Percentiles rank a stretch among this genome's conserved stretches.
Evolutionary conservation across 331 rosid species (phyloP).

Genomic region (Phaseolus coccineus): DNA sequence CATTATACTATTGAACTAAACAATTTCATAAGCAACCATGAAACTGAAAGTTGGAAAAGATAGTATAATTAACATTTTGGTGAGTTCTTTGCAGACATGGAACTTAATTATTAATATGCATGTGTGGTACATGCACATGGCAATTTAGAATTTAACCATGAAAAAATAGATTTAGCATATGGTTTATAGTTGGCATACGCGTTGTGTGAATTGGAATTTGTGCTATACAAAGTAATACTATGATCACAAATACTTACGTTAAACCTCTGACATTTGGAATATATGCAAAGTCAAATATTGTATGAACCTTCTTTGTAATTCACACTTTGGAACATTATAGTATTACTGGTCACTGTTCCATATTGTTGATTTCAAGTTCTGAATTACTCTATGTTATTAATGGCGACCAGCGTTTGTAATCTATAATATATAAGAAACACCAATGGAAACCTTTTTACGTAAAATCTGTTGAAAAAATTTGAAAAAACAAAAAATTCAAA

Average conservation of each 20-base stretch:
- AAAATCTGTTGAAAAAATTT: too few relatives aligned
- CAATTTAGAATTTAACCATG: not conserved
- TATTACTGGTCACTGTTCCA: too few relatives aligned
- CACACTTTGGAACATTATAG: too few relatives aligned
- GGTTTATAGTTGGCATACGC: not conserved
- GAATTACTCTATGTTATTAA: too few relatives aligned
- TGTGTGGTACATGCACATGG: conserved; percentile 11
- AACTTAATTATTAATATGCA: not conserved
- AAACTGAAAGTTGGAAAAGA: too few relatives aligned
- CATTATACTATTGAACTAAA: not conserved
- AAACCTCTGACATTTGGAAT: not conserved
- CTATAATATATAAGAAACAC: too few relatives aligned
- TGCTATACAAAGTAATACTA: not conserved
- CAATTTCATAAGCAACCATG: too few relatives aligned
- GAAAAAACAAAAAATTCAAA: too few relatives aligned
- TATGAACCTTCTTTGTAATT: too few relatives aligned
- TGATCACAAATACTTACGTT: not conserved
- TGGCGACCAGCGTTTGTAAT: too few relatives aligned
- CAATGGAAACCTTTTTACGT: too few relatives aligned
- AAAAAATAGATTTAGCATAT: not conserved
- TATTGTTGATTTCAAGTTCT: too few relatives aligned
- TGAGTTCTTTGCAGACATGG: not conserved
- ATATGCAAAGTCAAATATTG: not conserved
- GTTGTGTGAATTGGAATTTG: not conserved
- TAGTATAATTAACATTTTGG: not conserved